phyloP scores from a whole-genome alignment of 1,139 yeast species.

The Pichia sp. region DNA sequence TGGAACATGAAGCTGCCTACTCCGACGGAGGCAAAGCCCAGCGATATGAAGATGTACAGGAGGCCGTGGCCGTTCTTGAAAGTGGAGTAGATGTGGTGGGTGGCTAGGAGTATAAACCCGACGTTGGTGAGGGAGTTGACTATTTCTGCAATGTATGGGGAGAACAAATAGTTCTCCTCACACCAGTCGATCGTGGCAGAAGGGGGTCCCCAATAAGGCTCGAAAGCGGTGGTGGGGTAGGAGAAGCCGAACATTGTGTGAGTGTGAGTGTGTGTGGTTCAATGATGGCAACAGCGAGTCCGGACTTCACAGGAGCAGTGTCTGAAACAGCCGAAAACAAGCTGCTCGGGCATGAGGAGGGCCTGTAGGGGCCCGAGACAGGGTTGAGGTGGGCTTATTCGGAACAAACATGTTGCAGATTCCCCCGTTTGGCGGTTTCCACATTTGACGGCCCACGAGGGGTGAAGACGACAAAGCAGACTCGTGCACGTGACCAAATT shows the following conservation, averaged over 20 bases:
- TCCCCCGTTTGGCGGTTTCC: too few relatives aligned
- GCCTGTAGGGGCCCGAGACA: too few relatives aligned
- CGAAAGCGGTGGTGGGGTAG: constrained; percentile 16
- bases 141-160: constrained; percentile 84
- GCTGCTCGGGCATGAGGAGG: too few relatives aligned
- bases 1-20: constrained; percentile 93
- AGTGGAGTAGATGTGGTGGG: constrained; percentile 62
- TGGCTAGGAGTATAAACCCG: constrained; percentile 53
- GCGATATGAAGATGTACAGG: constrained; percentile 64
- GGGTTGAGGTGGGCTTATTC: background rate
- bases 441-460: too few relatives aligned
- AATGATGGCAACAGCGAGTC: background rate
- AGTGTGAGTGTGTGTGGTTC: too few relatives aligned
- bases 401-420: background rate
- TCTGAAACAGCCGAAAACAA: too few relatives aligned
- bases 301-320: too few relatives aligned
- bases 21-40: constrained; percentile 86
- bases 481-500: background rate
- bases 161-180: constrained; percentile 87
- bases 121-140: constrained; percentile 78
- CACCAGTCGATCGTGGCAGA: constrained; percentile 90
- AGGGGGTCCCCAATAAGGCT: constrained; percentile 34
- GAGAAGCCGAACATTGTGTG: constrained; percentile 10
- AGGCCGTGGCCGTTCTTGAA: constrained; percentile 56
- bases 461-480: background rate